Evolutionary conservation across 2,329 filamentous ascomycete species (phyloP).

Genomic region (Xylariaceae sp.): DNA sequence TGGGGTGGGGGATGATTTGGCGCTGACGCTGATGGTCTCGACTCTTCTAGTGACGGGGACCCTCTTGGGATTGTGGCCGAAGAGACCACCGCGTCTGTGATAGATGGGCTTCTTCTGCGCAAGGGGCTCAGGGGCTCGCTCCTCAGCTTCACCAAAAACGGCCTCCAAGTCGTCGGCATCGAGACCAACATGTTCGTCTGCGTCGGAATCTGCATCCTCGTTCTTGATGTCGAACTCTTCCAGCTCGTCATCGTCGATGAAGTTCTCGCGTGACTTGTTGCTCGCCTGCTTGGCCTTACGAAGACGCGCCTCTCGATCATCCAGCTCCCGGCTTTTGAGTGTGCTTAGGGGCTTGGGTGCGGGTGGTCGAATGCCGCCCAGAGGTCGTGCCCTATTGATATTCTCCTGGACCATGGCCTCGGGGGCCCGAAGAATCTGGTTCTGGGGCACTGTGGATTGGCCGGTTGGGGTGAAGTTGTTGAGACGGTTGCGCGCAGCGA

Average conservation of each 20-base stretch:
- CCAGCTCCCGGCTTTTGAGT: slow-evolving; percentile 22
- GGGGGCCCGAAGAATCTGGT: slow-evolving; percentile 48
- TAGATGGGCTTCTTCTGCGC: not conserved
- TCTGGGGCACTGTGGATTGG: slow-evolving; percentile 29
- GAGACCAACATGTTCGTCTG: slow-evolving; percentile 13
- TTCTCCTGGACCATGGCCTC: slow-evolving; percentile 51
- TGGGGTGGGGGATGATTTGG: slow-evolving; percentile 3
- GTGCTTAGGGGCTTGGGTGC: slow-evolving; percentile 3
- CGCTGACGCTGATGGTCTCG: not conserved
- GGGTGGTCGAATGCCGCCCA: slow-evolving; percentile 19
- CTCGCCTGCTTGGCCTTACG: slow-evolving; percentile 30
- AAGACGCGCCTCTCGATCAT: slow-evolving; percentile 37
- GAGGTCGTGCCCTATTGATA: slow-evolving; percentile 38
- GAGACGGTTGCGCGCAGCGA: slow-evolving; percentile 45
- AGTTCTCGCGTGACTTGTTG: slow-evolving; percentile 28
- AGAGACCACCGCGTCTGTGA: not conserved
- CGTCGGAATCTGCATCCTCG: slow-evolving; percentile 1
- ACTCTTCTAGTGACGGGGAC: no score
- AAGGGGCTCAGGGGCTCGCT: not conserved
- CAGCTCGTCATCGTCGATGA: slow-evolving; percentile 39
- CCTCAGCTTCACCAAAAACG: slow-evolving; percentile 12
- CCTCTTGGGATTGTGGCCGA: slow-evolving; percentile 6
- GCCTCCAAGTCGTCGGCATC: slow-evolving; percentile 23
- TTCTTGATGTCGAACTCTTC: slow-evolving; percentile 29
- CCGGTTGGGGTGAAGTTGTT: slow-evolving; percentile 34